These are phyloP conservation scores for Cryptosporidium meleagridis DNA, from an alignment of 169 alveolate species.

Conservation along the genomic window DNA sequence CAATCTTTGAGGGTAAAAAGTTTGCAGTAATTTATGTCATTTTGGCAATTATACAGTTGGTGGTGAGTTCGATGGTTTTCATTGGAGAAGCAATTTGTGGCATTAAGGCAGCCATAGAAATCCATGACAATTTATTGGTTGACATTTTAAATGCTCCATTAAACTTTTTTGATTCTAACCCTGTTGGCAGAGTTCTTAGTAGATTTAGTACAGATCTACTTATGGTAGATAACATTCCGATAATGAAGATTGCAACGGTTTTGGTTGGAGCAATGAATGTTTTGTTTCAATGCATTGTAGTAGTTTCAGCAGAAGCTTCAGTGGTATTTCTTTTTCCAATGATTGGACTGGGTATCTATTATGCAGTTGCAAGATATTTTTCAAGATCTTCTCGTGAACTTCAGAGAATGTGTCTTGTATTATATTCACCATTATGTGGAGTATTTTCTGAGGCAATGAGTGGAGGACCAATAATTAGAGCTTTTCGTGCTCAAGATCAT, in stretches of 20 bases:
- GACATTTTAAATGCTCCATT: slow-evolving; percentile 79
- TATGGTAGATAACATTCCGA: slow-evolving; percentile 77
- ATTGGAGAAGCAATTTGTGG: slow-evolving; percentile 76
- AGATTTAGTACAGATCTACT: slow-evolving; percentile 81
- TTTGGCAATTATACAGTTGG: slow-evolving; percentile 19
- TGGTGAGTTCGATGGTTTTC: slow-evolving; percentile 61
- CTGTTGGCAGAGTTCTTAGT: slow-evolving; percentile 81
- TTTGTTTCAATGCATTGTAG: slow-evolving; percentile 74
- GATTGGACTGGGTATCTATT: slow-evolving; percentile 74
- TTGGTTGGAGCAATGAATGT: slow-evolving; percentile 75
- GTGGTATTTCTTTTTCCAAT: slow-evolving; percentile 75
- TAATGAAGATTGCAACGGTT: slow-evolving; percentile 75
- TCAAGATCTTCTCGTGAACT: slow-evolving; percentile 78
- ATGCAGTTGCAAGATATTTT: slow-evolving; percentile 76
- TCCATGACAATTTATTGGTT: slow-evolving; percentile 74
- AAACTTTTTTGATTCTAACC: slow-evolving; percentile 81
- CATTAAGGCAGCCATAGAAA: slow-evolving; percentile 62
- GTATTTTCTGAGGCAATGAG: slow-evolving; percentile 75
- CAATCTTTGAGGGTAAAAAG: slow-evolving; percentile 46
- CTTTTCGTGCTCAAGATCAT: slow-evolving; percentile 57
- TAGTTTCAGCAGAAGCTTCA: slow-evolving; percentile 67
- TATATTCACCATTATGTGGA: slow-evolving; percentile 72
- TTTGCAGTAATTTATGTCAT: slow-evolving; percentile 29
- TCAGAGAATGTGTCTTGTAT: slow-evolving; percentile 74
- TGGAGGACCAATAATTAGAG: slow-evolving; percentile 68